Base-by-base conservation (phyloP, 768 basidiomycete species). In the Macrolepiota dolichaula region DNA sequence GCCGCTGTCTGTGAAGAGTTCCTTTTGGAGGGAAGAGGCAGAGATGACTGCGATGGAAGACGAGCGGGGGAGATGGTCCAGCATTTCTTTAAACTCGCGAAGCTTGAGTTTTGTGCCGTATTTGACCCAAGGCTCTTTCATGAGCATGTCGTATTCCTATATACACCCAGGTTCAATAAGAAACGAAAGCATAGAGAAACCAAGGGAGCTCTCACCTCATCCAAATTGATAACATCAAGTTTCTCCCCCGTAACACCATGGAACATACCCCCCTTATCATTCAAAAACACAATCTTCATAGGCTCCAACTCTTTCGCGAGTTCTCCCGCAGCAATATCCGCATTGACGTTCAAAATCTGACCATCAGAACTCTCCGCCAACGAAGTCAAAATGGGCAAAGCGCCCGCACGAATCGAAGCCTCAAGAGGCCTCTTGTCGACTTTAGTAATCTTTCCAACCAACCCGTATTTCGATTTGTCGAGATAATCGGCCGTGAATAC, bases 81-180 rank as follows among this genome's bases (percentile, higher is more conserved):
- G 85, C 57, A 99, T 88, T 70, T 98, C 97, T 77, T 99, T 99
- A 83, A 99, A 98, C 74, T 98, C 96, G 65, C 97, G 90, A 60
- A 99, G 84, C 78, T 98, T 98, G 74, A 99, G 91, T 76, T 99
- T 99, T 65, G 96, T 98, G 63, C 96, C 97, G 72, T 87, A 98
- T 73, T 97, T 97, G 74, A 99, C 96, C 97, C 97, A 99, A 5
- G 95, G 85, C 76, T 98, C 91, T 70, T 95, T 96, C 95, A 98
- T 92, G 61, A 99, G 87, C 24, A 84, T 84, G 66, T 96, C 92
- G 75, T 96, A 98, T 78, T 99, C 97, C 91, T 94, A 69, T 3
- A 27, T 0, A 52, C 7, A 62, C 62, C 37, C 53, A 36, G 62
- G 15, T 50, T 15, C 35, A 38, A 35, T 40, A 51, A 51, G 54